phyloP scores from a whole-genome alignment of 148 eudicot species.

The Agrostemma githago region DNA sequence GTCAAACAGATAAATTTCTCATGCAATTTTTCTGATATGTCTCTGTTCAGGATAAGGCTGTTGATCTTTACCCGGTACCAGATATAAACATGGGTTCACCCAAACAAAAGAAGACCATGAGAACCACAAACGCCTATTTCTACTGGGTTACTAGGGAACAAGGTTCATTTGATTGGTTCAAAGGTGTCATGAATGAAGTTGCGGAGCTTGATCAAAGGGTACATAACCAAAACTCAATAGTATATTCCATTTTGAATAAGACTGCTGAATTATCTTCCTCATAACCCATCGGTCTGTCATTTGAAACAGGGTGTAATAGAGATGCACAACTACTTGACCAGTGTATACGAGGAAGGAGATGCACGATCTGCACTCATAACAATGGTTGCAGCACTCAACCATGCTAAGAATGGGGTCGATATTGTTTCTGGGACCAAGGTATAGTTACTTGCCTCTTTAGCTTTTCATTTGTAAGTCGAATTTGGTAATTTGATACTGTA shows the following conservation, averaged over 20 bases:
- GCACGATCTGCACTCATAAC: conserved; percentile 99
- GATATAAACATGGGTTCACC: conserved; percentile 36
- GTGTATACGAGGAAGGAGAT: conserved; percentile 98
- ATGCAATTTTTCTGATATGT: not conserved
- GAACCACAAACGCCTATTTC: conserved; percentile 96
- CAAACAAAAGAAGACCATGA: conserved; percentile 49
- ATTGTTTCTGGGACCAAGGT: conserved; percentile 97
- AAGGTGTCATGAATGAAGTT: conserved; percentile 99
- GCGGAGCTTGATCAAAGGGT: conserved; percentile 97
- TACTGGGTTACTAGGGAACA: conserved; percentile 98
- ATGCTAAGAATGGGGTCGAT: conserved; percentile 96
- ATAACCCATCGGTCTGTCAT: conserved; percentile 7
- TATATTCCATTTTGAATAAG: not conserved
- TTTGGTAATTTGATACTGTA: not conserved
- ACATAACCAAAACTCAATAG: conserved; percentile 9
- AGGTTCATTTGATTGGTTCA: conserved; percentile 99
- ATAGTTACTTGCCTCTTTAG: conserved; percentile 9
- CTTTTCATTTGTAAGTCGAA: not conserved
- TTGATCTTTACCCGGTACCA: conserved; percentile 46
- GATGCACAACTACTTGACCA: conserved; percentile 96
- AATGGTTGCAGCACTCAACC: conserved; percentile 98
- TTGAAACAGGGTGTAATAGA: conserved; percentile 78
- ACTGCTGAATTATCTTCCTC: not conserved
- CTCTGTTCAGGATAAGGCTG: conserved; percentile 32
- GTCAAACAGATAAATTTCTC: conserved; percentile 8